Evolutionary conservation across 2,329 filamentous ascomycete genomes (phyloP).

Genomic region (Calonectria fujianensis): DNA sequence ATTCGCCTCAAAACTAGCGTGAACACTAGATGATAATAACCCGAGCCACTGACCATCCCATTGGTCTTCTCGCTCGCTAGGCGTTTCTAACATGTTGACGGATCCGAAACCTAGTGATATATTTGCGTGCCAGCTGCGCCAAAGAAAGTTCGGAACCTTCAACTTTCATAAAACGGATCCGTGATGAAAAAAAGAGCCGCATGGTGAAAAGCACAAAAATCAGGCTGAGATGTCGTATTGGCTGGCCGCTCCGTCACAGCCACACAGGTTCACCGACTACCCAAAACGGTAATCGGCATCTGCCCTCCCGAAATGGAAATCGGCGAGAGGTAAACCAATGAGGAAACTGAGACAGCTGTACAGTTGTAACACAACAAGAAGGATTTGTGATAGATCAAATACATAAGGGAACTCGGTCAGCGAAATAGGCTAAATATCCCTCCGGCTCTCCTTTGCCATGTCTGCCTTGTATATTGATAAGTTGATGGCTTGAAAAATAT

Average conservation of each 20-base stretch:
- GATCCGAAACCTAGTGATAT: background rate
- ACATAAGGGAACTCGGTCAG: background rate
- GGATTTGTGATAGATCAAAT: background rate
- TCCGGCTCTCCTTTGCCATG: too few relatives aligned
- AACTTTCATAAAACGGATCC: background rate
- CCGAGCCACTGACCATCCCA: background rate
- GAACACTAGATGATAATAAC: background rate
- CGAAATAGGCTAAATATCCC: background rate
- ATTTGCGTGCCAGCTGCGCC: background rate
- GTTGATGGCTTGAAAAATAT: background rate
- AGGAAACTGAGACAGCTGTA: too few relatives aligned
- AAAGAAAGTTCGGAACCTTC: background rate
- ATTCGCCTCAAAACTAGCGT: background rate
- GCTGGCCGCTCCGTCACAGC: background rate
- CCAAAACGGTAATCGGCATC: background rate
- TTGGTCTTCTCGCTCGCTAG: background rate
- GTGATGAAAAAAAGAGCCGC: background rate
- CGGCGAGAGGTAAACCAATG: too few relatives aligned
- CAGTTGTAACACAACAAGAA: too few relatives aligned
- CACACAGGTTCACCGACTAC: background rate
- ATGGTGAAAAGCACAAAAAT: background rate
- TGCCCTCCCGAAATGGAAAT: background rate
- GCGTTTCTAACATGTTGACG: background rate
- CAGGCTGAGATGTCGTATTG: background rate
- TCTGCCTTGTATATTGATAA: background rate